phyloP scores from a whole-genome alignment of 306 rosid genomes.

The Luffa aegyptiaca region DNA sequence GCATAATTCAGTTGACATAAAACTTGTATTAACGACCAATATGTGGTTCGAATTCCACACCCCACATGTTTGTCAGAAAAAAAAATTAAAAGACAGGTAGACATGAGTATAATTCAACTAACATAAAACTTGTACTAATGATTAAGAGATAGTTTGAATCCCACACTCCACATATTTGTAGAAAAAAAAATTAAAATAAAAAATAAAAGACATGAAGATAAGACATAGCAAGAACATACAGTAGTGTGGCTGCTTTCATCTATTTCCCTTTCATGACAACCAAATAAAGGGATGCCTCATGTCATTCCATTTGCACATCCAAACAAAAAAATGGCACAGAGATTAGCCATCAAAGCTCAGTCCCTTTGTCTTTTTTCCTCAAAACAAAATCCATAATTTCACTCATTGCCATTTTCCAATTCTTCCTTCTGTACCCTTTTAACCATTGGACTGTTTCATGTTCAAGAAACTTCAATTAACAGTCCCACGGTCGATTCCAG shows the following conservation, averaged over 20 bases:
- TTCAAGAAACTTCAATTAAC: not conserved
- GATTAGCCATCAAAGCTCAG: not conserved
- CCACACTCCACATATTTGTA: too few species aligned
- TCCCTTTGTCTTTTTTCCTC: not conserved
- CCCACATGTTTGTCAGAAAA: too few species aligned
- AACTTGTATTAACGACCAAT: too few species aligned
- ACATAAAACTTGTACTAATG: too few species aligned
- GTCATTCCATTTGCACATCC: not conserved
- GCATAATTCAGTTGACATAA: too few species aligned
- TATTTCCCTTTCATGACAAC: slow-evolving; percentile 1
- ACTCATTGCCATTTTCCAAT: not conserved
- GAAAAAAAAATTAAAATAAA: too few species aligned
- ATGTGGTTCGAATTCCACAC: too few species aligned
- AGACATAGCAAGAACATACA: not conserved
- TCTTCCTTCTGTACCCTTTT: not conserved
- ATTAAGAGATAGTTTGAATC: too few species aligned
- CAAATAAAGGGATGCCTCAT: not conserved
- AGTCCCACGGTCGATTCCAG: not conserved
- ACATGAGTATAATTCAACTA: too few species aligned
- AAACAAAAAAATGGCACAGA: not conserved
- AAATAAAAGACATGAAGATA: not conserved
- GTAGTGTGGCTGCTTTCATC: not conserved
- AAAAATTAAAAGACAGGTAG: too few species aligned
- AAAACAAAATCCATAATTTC: not conserved
- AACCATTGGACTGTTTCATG: not conserved